Base-by-base conservation (phyloP, 805 yeast species). In the Sugiyamaella boreocaroliniensis region DNA sequence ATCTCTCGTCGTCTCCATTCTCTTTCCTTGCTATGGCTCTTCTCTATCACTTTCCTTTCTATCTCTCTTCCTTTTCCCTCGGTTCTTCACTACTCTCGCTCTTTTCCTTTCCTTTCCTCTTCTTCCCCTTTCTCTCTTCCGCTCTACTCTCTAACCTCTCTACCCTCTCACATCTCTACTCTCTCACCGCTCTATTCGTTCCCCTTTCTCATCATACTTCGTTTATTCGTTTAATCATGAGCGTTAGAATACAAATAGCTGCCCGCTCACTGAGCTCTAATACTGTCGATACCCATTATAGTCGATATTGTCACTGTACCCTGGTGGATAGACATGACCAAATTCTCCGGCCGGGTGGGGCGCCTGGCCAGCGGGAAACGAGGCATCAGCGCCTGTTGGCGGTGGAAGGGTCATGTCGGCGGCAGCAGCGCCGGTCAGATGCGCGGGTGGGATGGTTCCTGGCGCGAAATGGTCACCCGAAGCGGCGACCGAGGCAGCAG, bases 281-380 rank as follows among this genome's bases (percentile, higher is more conserved):
- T 53, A 57, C 48, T 56, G 61, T 14, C 61, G 57, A 45, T 55
- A 59, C 20, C 53, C 55, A 29, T 54, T 52, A 41, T 57, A 55
- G 29, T 57, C 59, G 18, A 58, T 26, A 43, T 49, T 49, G 37
- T 54, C 57, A 47, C 56, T 55, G 41, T 48, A 60, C 15, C 53
- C 40, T 32, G 47, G 58, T 9, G 53, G 57, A 40, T 55, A 55
- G 12, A 50, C 59, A 20, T 48, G 47, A 16, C 43, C 50, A 14
- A 53, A 45, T 15, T 37, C 51, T 20, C 45, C 44, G 5, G 18
- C 14, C 6, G 41, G 43, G 22, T 47, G 22, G 5, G 45, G 26
- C 8, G 26, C 3, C 41, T 37, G n/a, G 37, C 37, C 22, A 15
- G 48, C 2, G 26, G 40, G 26, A 15, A 29, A 29, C 32, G 48